Evolutionary conservation across 2,329 filamentous ascomycete species (phyloP).

Genomic region (Penicillium freii): DNA sequence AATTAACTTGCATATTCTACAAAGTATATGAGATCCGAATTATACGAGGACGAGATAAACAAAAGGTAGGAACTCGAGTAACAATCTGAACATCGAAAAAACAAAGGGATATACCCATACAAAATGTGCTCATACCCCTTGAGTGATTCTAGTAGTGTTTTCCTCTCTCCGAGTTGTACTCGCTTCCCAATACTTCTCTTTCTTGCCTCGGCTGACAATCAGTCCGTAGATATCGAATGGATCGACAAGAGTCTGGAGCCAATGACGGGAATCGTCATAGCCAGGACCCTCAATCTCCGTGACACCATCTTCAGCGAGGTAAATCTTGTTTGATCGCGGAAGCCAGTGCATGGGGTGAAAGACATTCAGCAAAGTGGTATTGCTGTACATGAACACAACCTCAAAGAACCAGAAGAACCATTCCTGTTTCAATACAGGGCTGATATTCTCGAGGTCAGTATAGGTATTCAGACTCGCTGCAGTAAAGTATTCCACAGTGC

Average conservation of each 20-base stretch:
- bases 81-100: not conserved
- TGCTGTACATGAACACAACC: slow-evolving; percentile 51
- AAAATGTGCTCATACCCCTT: not conserved
- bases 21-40: not conserved
- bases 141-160: not conserved
- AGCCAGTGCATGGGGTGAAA: slow-evolving; percentile 53
- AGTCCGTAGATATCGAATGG: slow-evolving; percentile 45
- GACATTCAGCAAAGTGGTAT: slow-evolving; percentile 52
- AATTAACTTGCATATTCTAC: too few relatives aligned
- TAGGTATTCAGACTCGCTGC: slow-evolving; percentile 34
- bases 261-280: slow-evolving; percentile 48
- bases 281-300: slow-evolving; percentile 53
- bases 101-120: not conserved
- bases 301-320: slow-evolving; percentile 51
- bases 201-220: slow-evolving; percentile 35
- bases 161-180: not conserved
- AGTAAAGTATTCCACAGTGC: slow-evolving; percentile 43
- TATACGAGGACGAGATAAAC: not conserved
- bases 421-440: slow-evolving; percentile 44
- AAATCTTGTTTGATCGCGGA: slow-evolving; percentile 51
- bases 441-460: slow-evolving; percentile 35
- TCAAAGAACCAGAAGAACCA: slow-evolving; percentile 58
- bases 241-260: slow-evolving; percentile 45
- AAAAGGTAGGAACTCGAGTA: not conserved
- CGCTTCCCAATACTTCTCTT: slow-evolving; percentile 43